Percentiles rank a stretch among this genome's conserved stretches.
Evolutionary conservation across 164 flowering plant genomes (phyloP).

Genomic region (Taxillus chinensis): DNA sequence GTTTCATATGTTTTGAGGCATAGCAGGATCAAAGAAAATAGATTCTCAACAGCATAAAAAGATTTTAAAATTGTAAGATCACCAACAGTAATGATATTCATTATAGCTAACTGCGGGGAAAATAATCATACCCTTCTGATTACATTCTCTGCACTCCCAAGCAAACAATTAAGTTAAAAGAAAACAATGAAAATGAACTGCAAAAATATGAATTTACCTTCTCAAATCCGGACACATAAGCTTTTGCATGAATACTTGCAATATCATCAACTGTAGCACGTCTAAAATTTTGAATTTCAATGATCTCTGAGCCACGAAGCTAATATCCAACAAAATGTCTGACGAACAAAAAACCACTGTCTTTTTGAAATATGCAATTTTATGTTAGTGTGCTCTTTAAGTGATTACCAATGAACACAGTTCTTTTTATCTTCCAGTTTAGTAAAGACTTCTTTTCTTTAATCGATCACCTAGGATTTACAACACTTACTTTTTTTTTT

Average conservation of each 20-base stretch:
- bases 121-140: too few species aligned
- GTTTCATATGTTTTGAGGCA: too few species aligned
- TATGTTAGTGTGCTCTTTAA: background rate
- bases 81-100: too few species aligned
- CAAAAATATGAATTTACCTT: conserved; percentile 35
- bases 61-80: too few species aligned
- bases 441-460: too few species aligned
- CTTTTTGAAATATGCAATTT: background rate
- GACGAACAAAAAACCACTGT: background rate
- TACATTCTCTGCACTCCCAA: background rate
- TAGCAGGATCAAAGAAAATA: too few species aligned
- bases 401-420: too few species aligned
- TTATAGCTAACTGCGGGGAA: too few species aligned
- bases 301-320: conserved; percentile 58
- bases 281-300: conserved; percentile 51
- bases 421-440: too few species aligned
- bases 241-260: conserved; percentile 62
- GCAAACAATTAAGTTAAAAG: background rate
- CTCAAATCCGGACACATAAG: conserved; percentile 79
- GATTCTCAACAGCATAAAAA: too few species aligned
- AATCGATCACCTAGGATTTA: too few species aligned
- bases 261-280: conserved; percentile 72
- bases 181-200: conserved; percentile 1
- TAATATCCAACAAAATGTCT: conserved; percentile 11
- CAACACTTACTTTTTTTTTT: too few species aligned